phyloP scores from a whole-genome alignment of 441 rosid species.

The Flueggea neowawraea region DNA sequence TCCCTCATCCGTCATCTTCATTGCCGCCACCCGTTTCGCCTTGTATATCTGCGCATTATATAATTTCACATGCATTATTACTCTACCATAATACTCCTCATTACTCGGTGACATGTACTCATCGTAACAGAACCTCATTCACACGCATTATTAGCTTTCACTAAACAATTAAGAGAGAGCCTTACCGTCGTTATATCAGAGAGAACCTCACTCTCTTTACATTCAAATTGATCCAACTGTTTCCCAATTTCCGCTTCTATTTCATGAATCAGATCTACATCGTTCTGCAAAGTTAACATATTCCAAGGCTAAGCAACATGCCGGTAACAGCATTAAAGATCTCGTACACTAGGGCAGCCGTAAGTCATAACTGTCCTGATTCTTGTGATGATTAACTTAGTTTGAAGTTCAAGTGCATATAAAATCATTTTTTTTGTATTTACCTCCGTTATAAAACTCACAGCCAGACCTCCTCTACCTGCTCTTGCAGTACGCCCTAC shows the following conservation, averaged over 20 bases:
- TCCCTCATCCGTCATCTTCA: slow-evolving; percentile 91
- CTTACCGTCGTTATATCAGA: slow-evolving; percentile 70
- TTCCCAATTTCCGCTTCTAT: slow-evolving; percentile 75
- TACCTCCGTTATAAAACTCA: slow-evolving; percentile 85
- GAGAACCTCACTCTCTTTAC: slow-evolving; percentile 74
- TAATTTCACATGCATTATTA: neutral
- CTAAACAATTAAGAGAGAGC: slow-evolving; percentile 3
- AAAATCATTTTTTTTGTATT: neutral
- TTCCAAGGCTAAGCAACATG: slow-evolving; percentile 15
- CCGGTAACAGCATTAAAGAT: neutral
- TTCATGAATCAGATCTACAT: slow-evolving; percentile 62
- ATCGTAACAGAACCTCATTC: neutral
- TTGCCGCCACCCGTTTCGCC: slow-evolving; percentile 77
- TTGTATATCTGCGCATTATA: slow-evolving; percentile 56
- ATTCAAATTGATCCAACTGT: slow-evolving; percentile 60
- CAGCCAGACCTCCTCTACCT: slow-evolving; percentile 89
- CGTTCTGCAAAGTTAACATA: slow-evolving; percentile 50
- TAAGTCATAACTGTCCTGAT: too few species aligned
- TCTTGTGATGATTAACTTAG: too few species aligned
- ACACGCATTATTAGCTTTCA: neutral
- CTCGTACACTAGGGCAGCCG: neutral
- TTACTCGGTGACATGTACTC: too few species aligned
- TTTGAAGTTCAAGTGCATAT: too few species aligned
- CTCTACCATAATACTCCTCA: too few species aligned
- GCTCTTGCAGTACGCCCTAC: slow-evolving; percentile 99